A percentile compares a stretch with the other conserved stretches of the same genome.
These are phyloP conservation scores for Capronia epimyces DNA, from an alignment of 2,329 filamentous ascomycete genomes.

Conservation along the genomic window DNA sequence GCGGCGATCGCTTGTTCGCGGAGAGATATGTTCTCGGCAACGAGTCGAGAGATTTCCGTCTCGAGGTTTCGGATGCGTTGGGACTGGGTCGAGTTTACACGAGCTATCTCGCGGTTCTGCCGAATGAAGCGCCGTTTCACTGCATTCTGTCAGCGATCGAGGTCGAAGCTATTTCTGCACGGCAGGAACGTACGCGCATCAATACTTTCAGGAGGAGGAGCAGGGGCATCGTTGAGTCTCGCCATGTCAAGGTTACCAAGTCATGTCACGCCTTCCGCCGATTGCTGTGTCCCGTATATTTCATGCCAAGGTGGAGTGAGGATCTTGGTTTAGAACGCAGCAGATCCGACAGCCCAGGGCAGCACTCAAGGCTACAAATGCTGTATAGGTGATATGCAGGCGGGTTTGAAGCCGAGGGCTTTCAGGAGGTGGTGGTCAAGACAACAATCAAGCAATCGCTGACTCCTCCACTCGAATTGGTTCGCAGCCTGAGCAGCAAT, in stretches of 20 bases:
- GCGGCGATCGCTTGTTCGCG: conserved; percentile 55
- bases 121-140: conserved; percentile 61
- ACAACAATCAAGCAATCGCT: neutral
- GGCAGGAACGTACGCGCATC: conserved; percentile 41
- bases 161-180: neutral
- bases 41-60: conserved; percentile 55
- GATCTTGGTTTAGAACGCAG: neutral
- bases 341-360: neutral
- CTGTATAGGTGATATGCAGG: neutral
- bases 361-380: neutral
- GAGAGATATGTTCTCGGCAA: conserved; percentile 56
- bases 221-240: conserved; percentile 44
- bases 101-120: conserved; percentile 62
- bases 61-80: conserved; percentile 60
- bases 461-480: no score
- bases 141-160: conserved; percentile 29
- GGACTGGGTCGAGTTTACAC: conserved; percentile 59
- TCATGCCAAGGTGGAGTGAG: neutral
- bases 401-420: neutral
- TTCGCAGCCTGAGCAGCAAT: neutral
- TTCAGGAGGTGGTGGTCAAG: neutral
- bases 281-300: neutral
- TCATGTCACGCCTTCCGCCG: neutral
- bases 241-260: conserved; percentile 37
- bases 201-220: conserved; percentile 41